Conservation (phyloP, 345 rosid genomes). For the Abelmoschus esculentus region DNA sequence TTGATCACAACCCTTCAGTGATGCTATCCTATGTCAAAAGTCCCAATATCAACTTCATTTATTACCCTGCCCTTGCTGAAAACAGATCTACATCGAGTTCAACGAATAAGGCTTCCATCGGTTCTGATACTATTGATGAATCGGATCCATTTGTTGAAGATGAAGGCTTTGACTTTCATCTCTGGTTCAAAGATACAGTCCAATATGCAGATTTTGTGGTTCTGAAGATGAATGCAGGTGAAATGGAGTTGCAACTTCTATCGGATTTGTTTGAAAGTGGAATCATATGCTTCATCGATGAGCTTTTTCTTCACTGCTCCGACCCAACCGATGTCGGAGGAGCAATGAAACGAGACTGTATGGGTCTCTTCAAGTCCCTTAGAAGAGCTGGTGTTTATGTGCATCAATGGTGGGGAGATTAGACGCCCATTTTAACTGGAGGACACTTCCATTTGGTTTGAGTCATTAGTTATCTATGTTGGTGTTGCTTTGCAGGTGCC, state of each 20-base stretch:
- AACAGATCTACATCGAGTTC: not conserved
- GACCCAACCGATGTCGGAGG: constrained; percentile 24
- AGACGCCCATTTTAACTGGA: not conserved
- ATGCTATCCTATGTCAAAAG: constrained; percentile 58
- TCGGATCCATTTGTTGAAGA: constrained; percentile 43
- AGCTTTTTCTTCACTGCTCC: constrained; percentile 62
- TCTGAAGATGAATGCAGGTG: constrained; percentile 66
- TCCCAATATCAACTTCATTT: constrained; percentile 67
- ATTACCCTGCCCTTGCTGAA: constrained; percentile 68
- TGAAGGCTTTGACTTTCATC: constrained; percentile 61
- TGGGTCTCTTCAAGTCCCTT: constrained; percentile 47
- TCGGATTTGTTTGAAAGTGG: constrained; percentile 52
- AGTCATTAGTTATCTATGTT: not conserved
- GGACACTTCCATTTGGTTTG: not conserved
- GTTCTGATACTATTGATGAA: constrained; percentile 24
- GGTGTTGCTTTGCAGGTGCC: not conserved
- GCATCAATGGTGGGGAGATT: constrained; percentile 82
- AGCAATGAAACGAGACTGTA: constrained; percentile 33
- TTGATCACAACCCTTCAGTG: constrained; percentile 70
- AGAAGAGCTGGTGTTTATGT: constrained; percentile 68
- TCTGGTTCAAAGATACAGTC: constrained; percentile 75
- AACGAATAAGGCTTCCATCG: constrained; percentile 19
- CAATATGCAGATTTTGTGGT: constrained; percentile 65
- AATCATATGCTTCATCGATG: constrained; percentile 65
- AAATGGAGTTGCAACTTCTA: constrained; percentile 52